phyloP scores from a whole-genome alignment of 805 yeast species.

The Hanseniaspora taiwanica region DNA sequence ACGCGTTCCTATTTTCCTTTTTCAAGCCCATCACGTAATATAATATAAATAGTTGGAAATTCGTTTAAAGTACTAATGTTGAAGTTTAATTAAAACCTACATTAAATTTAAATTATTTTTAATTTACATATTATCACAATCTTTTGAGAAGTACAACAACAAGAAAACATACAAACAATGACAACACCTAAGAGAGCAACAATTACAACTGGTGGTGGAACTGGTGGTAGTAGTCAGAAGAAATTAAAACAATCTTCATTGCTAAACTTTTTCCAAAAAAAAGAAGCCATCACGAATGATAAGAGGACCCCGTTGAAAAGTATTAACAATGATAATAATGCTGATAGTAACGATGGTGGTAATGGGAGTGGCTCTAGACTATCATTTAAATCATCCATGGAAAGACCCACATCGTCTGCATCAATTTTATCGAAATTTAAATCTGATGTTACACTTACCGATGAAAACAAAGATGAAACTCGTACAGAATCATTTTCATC shows the following conservation, averaged over 20 bases:
- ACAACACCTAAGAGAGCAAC: constrained; percentile 16
- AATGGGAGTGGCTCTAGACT: too few species aligned
- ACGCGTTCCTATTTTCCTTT: background rate
- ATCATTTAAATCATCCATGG: too few species aligned
- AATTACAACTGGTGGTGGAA: constrained; percentile 8
- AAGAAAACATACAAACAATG: constrained; percentile 7
- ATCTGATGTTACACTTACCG: background rate
- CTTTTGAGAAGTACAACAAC: constrained; percentile 1
- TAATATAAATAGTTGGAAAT: too few species aligned
- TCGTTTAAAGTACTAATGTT: too few species aligned
- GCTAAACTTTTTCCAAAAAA: constrained; percentile 23
- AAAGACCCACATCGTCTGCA: background rate
- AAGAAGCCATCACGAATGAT: constrained; percentile 9
- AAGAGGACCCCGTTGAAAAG: too few species aligned
- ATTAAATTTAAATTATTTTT: too few species aligned
- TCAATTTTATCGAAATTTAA: background rate
- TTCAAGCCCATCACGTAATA: too few species aligned
- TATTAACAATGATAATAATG: too few species aligned
- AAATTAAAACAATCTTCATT: constrained; percentile 25
- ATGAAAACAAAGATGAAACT: background rate
- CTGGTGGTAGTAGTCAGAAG: constrained; percentile 17
- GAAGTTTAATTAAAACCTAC: too few species aligned
- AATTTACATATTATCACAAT: too few species aligned
- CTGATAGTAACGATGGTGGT: too few species aligned
- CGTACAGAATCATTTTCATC: too few species aligned